Evolutionary conservation across 2,329 filamentous ascomycete genomes (phyloP).

Genomic region (Ceratocystis huliohia): DNA sequence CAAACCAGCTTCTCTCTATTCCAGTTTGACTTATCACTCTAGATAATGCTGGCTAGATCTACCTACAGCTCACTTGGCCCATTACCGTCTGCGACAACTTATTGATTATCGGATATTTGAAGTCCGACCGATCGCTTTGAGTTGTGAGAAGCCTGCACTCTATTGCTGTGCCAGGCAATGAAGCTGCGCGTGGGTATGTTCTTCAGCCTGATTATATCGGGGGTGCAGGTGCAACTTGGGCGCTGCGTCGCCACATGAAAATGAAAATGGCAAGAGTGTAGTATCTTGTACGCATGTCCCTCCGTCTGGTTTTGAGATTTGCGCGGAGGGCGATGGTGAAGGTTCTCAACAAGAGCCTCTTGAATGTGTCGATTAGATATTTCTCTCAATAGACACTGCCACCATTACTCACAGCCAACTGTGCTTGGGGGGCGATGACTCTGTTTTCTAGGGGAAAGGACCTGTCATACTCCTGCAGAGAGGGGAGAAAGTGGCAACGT

Average conservation of each 20-base stretch:
- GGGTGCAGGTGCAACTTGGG: no score
- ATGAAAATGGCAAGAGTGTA: background rate
- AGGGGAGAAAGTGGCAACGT: no score
- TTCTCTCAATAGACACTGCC: background rate
- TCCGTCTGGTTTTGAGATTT: background rate
- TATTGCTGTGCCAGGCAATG: background rate
- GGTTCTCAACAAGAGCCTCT: background rate
- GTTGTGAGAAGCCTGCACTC: background rate
- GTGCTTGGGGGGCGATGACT: background rate
- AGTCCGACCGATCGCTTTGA: background rate
- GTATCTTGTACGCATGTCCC: background rate
- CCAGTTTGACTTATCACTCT: background rate
- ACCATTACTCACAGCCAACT: background rate
- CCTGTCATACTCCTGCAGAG: background rate
- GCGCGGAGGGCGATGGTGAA: background rate
- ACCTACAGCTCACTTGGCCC: background rate
- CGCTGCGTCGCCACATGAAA: background rate
- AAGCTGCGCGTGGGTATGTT: background rate
- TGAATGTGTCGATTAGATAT: background rate
- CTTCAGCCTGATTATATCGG: background rate
- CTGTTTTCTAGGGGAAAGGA: background rate
- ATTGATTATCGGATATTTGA: background rate
- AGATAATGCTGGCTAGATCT: background rate
- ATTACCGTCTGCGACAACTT: background rate
- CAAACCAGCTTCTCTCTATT: no score